Evolutionary conservation across 2,329 filamentous ascomycete genomes (phyloP).

Genomic region (Cercospora zeina): DNA sequence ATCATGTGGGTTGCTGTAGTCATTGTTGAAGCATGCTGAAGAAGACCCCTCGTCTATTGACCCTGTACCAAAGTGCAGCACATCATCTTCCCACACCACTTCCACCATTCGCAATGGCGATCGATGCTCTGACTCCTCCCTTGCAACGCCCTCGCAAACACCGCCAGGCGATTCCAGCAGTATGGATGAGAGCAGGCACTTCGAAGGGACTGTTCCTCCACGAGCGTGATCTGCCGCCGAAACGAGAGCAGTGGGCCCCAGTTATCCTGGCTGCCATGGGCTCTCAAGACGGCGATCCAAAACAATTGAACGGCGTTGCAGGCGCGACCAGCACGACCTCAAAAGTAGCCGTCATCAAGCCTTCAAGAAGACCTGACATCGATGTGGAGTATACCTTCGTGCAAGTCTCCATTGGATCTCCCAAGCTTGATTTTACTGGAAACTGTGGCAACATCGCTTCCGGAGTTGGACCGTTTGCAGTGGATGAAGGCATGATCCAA

Average conservation of each 20-base stretch:
- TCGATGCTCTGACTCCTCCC: slow-evolving; percentile 4
- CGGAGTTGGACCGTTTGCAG: slow-evolving; percentile 32
- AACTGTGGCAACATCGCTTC: slow-evolving; percentile 34
- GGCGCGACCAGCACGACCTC: slow-evolving; percentile 33
- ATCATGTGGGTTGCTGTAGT: slow-evolving; percentile 3
- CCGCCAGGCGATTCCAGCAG: slow-evolving; percentile 36
- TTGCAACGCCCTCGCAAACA: slow-evolving; percentile 7
- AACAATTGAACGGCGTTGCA: slow-evolving; percentile 32
- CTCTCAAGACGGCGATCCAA: slow-evolving; percentile 34
- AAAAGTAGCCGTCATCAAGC: slow-evolving; percentile 30
- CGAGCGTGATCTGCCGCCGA: slow-evolving; percentile 37
- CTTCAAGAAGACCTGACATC: slow-evolving; percentile 24
- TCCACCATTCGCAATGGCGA: slow-evolving; percentile 15
- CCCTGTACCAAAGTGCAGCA: neutral
- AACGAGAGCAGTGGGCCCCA: slow-evolving; percentile 34
- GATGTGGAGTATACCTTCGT: slow-evolving; percentile 34
- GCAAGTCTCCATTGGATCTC: slow-evolving; percentile 28
- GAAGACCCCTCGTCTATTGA: slow-evolving; percentile 5
- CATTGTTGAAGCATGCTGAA: slow-evolving; percentile 6
- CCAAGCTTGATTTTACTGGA: slow-evolving; percentile 30
- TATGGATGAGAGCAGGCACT: slow-evolving; percentile 45
- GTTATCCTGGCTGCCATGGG: slow-evolving; percentile 42
- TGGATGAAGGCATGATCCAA: slow-evolving; percentile 30
- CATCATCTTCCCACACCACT: neutral
- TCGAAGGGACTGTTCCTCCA: slow-evolving; percentile 47